Evolutionary conservation across 768 basidiomycete genomes (phyloP).

Genomic region (Tremella yokohamensis): DNA sequence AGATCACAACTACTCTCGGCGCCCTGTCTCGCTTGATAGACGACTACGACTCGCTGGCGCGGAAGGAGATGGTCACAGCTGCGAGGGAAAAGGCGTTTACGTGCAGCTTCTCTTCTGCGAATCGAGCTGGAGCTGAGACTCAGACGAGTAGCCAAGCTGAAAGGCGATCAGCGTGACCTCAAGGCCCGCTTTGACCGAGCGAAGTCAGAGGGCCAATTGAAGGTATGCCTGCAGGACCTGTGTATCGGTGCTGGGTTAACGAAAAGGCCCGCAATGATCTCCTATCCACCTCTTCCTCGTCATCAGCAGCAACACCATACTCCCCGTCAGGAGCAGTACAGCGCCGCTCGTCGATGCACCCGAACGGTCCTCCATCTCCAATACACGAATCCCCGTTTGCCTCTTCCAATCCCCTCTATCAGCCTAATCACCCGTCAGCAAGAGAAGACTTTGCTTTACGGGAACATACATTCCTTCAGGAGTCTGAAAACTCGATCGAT

Average conservation of each 20-base stretch:
- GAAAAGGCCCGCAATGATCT: conserved; percentile 34
- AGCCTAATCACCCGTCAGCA: conserved; percentile 54
- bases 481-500: conserved; percentile 75
- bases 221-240: conserved; percentile 20
- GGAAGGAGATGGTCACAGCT: conserved; percentile 89
- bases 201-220: conserved; percentile 54
- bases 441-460: conserved; percentile 76
- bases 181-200: conserved; percentile 74
- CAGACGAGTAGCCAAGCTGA: conserved; percentile 90
- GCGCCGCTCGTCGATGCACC: conserved; percentile 29
- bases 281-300: conserved; percentile 22
- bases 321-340: conserved; percentile 36
- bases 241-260: not conserved
- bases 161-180: conserved; percentile 77
- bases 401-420: conserved; percentile 53
- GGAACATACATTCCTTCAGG: conserved; percentile 85
- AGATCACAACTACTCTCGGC: conserved; percentile 95
- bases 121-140: not conserved
- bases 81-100: conserved; percentile 95
- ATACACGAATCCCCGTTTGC: conserved; percentile 84
- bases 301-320: conserved; percentile 49
- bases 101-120: conserved; percentile 54
- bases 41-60: conserved; percentile 95
- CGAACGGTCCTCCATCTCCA: conserved; percentile 51
- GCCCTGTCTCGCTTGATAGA: conserved; percentile 92